A percentile compares a stretch with the other conserved stretches of the same genome.
These are phyloP conservation scores for Phytophthora brassicae DNA, from an alignment of 352 stramenopile genomes.

Conservation along the genomic window DNA sequence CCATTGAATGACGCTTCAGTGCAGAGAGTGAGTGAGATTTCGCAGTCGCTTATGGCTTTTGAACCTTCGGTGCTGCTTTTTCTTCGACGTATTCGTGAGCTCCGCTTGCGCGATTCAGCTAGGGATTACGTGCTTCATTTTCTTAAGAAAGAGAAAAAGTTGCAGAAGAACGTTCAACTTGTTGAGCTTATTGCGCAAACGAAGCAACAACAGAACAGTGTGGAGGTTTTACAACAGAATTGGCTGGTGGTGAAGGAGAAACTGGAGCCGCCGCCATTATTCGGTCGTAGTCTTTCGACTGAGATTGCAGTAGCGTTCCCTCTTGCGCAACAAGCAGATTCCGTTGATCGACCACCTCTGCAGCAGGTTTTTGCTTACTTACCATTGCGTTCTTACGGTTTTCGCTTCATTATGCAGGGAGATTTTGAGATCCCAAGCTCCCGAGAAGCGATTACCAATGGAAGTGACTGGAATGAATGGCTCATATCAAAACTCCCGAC, in stretches of 20 bases:
- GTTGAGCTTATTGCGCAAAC: conserved; percentile 46
- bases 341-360: conserved; percentile 42
- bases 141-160: conserved; percentile 42
- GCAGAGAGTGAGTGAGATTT: conserved; percentile 53
- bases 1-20: conserved; percentile 60
- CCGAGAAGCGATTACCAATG: conserved; percentile 79
- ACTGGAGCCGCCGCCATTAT: conserved; percentile 31
- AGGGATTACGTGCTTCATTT: conserved; percentile 42
- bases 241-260: conserved; percentile 66
- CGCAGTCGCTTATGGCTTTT: conserved; percentile 60
- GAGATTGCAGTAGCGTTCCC: conserved; percentile 68
- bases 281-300: conserved; percentile 29
- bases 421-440: conserved; percentile 88
- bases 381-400: conserved; percentile 76
- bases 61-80: conserved; percentile 85
- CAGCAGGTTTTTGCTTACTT: conserved; percentile 87
- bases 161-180: conserved; percentile 26
- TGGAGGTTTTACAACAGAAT: conserved; percentile 35
- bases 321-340: conserved; percentile 16
- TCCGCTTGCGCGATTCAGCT: conserved; percentile 54
- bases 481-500: conserved; percentile 70
- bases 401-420: conserved; percentile 85
- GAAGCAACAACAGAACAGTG: conserved; percentile 10
- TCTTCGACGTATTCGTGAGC: conserved; percentile 63
- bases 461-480: conserved; percentile 89